Evolutionary conservation across 2,329 filamentous ascomycete genomes (phyloP).

Genomic region (Aspergillus sp.): DNA sequence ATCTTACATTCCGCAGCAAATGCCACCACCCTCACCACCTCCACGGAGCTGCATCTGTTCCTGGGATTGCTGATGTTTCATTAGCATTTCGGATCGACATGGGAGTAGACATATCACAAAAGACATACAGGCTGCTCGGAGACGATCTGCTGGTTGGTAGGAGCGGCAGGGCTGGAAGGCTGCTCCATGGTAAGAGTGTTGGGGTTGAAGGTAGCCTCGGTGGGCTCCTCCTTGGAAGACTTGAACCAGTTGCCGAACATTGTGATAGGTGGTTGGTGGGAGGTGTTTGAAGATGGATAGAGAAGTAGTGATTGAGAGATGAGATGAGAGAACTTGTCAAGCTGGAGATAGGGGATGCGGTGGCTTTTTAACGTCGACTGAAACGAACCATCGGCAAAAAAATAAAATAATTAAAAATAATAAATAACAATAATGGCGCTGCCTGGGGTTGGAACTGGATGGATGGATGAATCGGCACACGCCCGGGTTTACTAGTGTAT

Average conservation of each 20-base stretch:
- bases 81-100: constrained; percentile 3
- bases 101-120: background rate
- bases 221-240: constrained; percentile 20
- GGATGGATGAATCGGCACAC: too few species aligned
- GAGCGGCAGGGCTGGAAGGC: constrained; percentile 25
- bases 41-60: constrained; percentile 27
- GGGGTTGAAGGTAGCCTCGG: constrained; percentile 21
- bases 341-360: too few species aligned
- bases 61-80: constrained; percentile 11
- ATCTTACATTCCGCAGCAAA: constrained; percentile 33
- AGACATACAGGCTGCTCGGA: constrained; percentile 25
- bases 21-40: constrained; percentile 21
- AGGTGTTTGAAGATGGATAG: background rate
- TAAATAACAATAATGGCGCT: too few species aligned
- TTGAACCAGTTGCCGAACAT: constrained; percentile 30
- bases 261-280: background rate
- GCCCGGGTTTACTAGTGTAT: too few species aligned
- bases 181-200: constrained; percentile 29
- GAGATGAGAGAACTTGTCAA: background rate
- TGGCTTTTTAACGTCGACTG: too few species aligned
- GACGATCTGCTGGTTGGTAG: constrained; percentile 19
- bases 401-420: too few species aligned
- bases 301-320: background rate
- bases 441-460: too few species aligned
- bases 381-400: too few species aligned